Evolutionary conservation across 805 yeast genomes (phyloP).

Genomic region (Kodamaea hsintzibuensis): DNA sequence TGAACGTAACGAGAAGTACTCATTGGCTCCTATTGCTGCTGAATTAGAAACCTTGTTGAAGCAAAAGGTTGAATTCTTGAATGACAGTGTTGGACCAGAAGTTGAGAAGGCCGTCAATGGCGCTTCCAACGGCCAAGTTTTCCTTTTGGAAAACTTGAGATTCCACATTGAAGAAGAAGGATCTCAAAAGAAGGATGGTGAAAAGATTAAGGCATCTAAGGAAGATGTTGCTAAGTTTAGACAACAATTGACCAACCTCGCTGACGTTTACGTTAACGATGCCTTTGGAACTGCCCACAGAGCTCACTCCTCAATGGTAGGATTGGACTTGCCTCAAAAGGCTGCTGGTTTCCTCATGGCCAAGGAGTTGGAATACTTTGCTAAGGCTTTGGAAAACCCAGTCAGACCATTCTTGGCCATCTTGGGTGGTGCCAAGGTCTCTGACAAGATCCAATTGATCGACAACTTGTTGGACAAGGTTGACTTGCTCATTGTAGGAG

Average conservation of each 20-base stretch:
- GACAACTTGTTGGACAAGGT: constrained; percentile 97
- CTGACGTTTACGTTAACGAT: constrained; percentile 96
- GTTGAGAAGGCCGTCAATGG: constrained; percentile 77
- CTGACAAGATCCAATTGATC: constrained; percentile 97
- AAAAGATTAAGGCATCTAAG: constrained; percentile 88
- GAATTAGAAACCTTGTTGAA: constrained; percentile 82
- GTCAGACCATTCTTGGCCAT: constrained; percentile 97
- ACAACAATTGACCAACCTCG: constrained; percentile 83
- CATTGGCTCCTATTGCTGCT: constrained; percentile 88
- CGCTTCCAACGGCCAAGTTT: constrained; percentile 77
- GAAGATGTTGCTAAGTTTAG: constrained; percentile 87
- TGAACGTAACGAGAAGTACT: constrained; percentile 79
- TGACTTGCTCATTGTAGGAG: constrained; percentile 91
- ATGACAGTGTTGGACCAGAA: constrained; percentile 90
- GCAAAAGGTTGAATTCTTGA: constrained; percentile 71
- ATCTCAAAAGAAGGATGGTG: constrained; percentile 85
- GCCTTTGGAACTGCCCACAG: constrained; percentile 99
- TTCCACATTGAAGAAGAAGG: constrained; percentile 99
- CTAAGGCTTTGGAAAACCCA: constrained; percentile 98
- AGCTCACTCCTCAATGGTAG: constrained; percentile 99
- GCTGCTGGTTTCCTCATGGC: constrained; percentile 99
- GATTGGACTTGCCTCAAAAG: constrained; percentile 90
- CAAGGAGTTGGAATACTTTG: constrained; percentile 95
- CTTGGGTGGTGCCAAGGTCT: constrained; percentile 99
- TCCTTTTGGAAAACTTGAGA: constrained; percentile 95